Evolutionary conservation across 192 early-diverging fungal genomes (phyloP).

Genomic region (Cetraspora pellucida): DNA sequence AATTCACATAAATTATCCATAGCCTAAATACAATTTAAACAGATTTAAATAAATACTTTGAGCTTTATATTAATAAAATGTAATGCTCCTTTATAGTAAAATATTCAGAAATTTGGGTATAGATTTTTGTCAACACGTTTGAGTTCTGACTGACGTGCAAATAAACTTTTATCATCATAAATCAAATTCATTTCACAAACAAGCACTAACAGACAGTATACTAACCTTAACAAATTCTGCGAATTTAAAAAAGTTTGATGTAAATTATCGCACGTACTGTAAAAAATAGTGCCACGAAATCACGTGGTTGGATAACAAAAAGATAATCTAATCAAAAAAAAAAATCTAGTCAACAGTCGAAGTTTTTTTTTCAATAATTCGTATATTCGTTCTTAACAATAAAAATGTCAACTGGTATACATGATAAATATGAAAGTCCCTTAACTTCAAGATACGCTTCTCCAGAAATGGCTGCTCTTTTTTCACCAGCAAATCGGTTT

Average conservation of each 20-base stretch:
- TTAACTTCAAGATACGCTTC: slow-evolving; percentile 96
- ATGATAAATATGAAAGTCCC: slow-evolving; percentile 92
- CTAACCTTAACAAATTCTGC: too few species aligned
- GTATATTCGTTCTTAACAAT: too few species aligned
- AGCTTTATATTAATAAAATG: neutral
- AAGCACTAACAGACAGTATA: too few species aligned
- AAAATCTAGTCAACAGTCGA: too few species aligned
- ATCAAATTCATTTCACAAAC: too few species aligned
- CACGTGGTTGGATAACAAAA: too few species aligned
- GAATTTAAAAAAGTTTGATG: too few species aligned
- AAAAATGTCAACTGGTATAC: neutral
- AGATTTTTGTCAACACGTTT: neutral
- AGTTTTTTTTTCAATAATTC: too few species aligned
- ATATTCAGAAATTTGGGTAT: slow-evolving; percentile 4
- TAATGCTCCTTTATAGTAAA: neutral
- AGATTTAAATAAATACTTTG: neutral
- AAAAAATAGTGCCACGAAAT: too few species aligned
- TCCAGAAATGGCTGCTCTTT: slow-evolving; percentile 95
- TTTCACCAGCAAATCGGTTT: slow-evolving; percentile 95
- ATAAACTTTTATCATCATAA: neutral
- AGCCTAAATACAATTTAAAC: too few species aligned
- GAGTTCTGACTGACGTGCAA: neutral
- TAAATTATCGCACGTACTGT: too few species aligned
- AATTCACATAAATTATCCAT: neutral
- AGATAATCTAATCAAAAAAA: too few species aligned